phyloP scores from a whole-genome alignment of 2,329 filamentous ascomycete genomes.

The Pezicula carpinea region DNA sequence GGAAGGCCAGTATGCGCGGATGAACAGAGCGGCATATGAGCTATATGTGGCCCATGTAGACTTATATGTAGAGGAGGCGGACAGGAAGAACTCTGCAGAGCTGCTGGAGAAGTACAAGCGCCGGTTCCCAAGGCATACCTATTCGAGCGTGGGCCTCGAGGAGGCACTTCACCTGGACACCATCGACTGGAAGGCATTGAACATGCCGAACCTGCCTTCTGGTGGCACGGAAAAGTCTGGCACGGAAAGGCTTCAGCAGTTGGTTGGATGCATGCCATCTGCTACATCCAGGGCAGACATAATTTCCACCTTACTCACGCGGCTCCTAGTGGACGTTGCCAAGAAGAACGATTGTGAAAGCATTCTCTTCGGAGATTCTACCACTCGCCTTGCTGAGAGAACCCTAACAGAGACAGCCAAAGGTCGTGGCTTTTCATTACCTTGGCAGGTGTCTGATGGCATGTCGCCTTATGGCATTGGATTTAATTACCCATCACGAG shows the following conservation, averaged over 20 bases:
- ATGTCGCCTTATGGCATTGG: conserved; percentile 20
- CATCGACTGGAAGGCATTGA: conserved; percentile 50
- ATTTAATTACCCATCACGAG: conserved; percentile 76
- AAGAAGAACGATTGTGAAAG: conserved; percentile 57
- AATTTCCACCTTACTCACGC: conserved; percentile 62
- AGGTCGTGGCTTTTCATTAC: conserved; percentile 78
- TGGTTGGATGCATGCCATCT: conserved; percentile 59
- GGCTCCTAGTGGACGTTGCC: conserved; percentile 65
- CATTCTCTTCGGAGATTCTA: conserved; percentile 80
- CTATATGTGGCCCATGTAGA: conserved; percentile 53
- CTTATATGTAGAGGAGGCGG: conserved; percentile 22
- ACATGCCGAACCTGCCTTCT: conserved; percentile 9
- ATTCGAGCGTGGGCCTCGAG: conserved; percentile 60
- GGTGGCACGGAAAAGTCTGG: conserved; percentile 12
- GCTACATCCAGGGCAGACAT: conserved; percentile 74
- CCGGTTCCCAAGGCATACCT: conserved; percentile 62
- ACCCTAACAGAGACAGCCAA: conserved; percentile 86
- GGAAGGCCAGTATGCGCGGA: conserved; percentile 58
- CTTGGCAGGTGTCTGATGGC: conserved; percentile 79
- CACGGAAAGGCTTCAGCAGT: conserved; percentile 36
- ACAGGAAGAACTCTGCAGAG: conserved; percentile 22
- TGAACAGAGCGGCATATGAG: conserved; percentile 62
- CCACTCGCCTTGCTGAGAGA: conserved; percentile 80
- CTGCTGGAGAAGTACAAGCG: conserved; percentile 44
- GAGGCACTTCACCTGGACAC: conserved; percentile 48